phyloP scores from a whole-genome alignment of 352 stramenopile genomes.

The Phytophthora cryptogea region DNA sequence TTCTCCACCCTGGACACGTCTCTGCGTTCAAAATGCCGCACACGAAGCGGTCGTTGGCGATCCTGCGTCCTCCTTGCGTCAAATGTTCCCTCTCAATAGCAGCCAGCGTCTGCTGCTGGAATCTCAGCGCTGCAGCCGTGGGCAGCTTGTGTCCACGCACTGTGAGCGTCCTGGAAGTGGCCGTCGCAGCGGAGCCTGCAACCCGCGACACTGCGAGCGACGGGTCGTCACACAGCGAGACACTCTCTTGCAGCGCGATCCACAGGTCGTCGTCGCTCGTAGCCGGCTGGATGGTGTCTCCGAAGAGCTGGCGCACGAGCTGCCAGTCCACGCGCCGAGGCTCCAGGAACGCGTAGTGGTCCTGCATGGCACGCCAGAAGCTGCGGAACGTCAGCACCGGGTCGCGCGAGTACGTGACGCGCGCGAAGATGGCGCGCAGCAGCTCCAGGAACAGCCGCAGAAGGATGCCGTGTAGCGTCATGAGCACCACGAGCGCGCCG shows the following conservation, averaged over 20 bases:
- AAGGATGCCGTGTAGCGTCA: constrained; percentile 77
- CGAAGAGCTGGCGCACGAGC: constrained; percentile 75
- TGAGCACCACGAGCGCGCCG: constrained; percentile 75
- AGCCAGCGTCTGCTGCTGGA: constrained; percentile 44
- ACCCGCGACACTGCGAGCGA: constrained; percentile 54
- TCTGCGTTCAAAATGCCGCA: constrained; percentile 74
- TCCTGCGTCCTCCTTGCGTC: constrained; percentile 49
- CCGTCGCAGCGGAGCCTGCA: not conserved
- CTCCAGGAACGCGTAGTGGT: constrained; percentile 69
- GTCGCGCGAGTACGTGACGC: constrained; percentile 68
- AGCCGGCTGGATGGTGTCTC: constrained; percentile 52
- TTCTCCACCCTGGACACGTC: constrained; percentile 75
- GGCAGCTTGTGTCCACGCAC: constrained; percentile 41
- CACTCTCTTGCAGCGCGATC: constrained; percentile 76
- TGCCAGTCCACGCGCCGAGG: constrained; percentile 60
- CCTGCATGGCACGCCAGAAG: constrained; percentile 75
- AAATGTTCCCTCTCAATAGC: constrained; percentile 62
- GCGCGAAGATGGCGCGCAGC: constrained; percentile 67
- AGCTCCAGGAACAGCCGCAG: constrained; percentile 69
- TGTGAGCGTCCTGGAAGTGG: constrained; percentile 26
- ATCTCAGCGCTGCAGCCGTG: constrained; percentile 32
- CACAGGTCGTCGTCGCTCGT: constrained; percentile 84
- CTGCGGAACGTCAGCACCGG: constrained; percentile 70
- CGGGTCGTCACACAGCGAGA: constrained; percentile 72
- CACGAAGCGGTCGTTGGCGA: constrained; percentile 70